Evolutionary conservation across 495 filamentous ascomycete species (phyloP), one percentile per base, ranked within the genome.

Genomic region (Tetracladium setigerum): DNA sequence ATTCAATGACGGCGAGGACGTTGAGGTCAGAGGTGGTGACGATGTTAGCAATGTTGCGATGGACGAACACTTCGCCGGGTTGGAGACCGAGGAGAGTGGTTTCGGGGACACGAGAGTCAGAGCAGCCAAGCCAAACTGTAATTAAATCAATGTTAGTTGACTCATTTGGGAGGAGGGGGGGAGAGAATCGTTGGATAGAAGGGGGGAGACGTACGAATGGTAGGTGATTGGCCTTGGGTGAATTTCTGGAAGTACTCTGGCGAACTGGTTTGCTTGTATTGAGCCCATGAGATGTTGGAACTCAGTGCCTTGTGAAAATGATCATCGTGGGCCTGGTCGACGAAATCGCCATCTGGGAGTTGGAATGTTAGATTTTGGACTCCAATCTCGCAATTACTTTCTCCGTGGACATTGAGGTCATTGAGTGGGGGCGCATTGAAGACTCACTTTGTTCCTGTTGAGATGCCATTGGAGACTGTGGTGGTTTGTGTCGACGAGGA

Each of bases 41-140:
- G 64, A 92, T 75, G 69, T 95, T 95, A 62, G 88, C 89, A 65
- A 95, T 92, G 72, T 95, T 95, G 62, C 89, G 86, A 73, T 95
- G 89, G 44, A 88, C 83, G 64, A 95, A 95, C 54, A 95, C 82
- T 55, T 95, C 88, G 54, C 89, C 89, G 4, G 89, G 89, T 49
- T 88, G 72, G 38, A 89, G 74, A 53, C 81, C 80, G 4, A 89
- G 74, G 55, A 95, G 69, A 46, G 83, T 89, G 10, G 89, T 95
- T 63, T 95, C 89, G 1, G 89, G 89, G 59, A 85, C 82, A 49
- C 89, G 85, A 15, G 83, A 86, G 72, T 95, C 89, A 52, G 87
- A 86, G 76, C 89, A 95, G 57, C 89, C 89, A 54, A 95, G 73
- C 89, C 89, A 95, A 54, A 95, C 74, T 77, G 32, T 42, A 22